These are phyloP conservation scores for Buddleja alternifolia DNA, from an alignment of 257 asterid genomes.

Conservation along the genomic window DNA sequence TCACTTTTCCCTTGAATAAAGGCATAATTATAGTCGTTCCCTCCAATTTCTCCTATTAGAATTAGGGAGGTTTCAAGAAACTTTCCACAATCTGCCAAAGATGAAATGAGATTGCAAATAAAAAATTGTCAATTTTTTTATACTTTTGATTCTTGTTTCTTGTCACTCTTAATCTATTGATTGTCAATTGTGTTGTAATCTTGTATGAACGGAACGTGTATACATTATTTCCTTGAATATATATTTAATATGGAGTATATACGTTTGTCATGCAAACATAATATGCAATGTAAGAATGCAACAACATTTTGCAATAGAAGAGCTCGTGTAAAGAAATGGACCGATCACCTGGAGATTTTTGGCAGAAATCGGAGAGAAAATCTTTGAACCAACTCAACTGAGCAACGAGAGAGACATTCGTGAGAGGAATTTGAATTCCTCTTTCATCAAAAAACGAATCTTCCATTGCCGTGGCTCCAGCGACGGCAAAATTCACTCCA, in stretches of 20 bases:
- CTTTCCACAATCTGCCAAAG: conserved; percentile 30
- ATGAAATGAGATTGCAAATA: no score
- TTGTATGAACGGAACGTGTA: no score
- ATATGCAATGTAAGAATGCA: no score
- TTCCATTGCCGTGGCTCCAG: conserved; percentile 45
- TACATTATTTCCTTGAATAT: no score
- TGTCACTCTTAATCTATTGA: no score
- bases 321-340: no score
- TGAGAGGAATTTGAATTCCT: conserved; percentile 27
- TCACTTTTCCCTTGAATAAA: conserved; percentile 8
- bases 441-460: conserved; percentile 23
- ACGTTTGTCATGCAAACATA: no score
- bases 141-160: no score
- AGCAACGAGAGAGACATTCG: conserved; percentile 37
- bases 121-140: no score
- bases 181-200: no score
- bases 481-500: conserved; percentile 55
- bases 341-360: conserved; percentile 16
- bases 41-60: conserved; percentile 49
- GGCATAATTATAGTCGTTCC: conserved; percentile 47
- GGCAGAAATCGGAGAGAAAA: conserved; percentile 30
- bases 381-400: conserved; percentile 53
- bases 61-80: conserved; percentile 30
- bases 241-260: no score
- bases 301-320: no score